Evolutionary conservation across 495 filamentous ascomycete species (phyloP).

Genomic region (Penicillium pulvis): DNA sequence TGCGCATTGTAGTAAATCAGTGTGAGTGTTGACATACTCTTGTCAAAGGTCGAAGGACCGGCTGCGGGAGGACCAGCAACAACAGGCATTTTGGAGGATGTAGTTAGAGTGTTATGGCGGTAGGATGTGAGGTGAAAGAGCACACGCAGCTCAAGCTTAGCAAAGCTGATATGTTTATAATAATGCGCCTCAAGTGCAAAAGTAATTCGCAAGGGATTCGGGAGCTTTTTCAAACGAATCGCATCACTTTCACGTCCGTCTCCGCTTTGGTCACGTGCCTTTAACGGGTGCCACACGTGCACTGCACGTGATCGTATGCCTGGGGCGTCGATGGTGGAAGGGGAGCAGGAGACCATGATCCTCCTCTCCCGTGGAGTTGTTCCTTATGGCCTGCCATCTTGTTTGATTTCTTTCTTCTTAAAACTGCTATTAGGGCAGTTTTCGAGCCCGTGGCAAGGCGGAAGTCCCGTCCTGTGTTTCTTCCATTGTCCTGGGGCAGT

Average conservation of each 20-base stretch:
- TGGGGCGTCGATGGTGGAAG: conserved; percentile 17
- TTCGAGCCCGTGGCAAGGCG: conserved; percentile 41
- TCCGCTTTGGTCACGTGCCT: conserved; percentile 28
- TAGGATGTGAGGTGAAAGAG: not conserved
- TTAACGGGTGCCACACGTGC: conserved; percentile 19
- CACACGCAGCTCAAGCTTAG: not conserved
- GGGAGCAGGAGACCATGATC: conserved; percentile 22
- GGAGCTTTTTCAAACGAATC: conserved; percentile 22
- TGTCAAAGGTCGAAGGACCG: conserved; percentile 81
- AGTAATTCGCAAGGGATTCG: conserved; percentile 1
- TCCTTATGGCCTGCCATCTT: conserved; percentile 34
- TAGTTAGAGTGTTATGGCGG: not conserved
- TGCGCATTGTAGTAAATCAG: not conserved
- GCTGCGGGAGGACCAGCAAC: conserved; percentile 59
- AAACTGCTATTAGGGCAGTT: conserved; percentile 30
- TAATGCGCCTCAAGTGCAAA: conserved; percentile 2
- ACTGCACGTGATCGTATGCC: conserved; percentile 12
- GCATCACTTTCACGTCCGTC: conserved; percentile 17
- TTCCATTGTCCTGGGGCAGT: conserved; percentile 30
- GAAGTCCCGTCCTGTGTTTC: conserved; percentile 39
- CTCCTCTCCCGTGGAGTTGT: conserved; percentile 29
- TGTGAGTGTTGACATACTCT: conserved; percentile 62
- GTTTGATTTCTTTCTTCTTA: conserved; percentile 28
- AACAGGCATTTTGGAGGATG: conserved; percentile 59
- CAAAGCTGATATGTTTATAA: not conserved